Percentiles rank a stretch among this genome's conserved stretches.
These are phyloP conservation scores for Capronia epimyces DNA, from an alignment of 2,329 filamentous ascomycete genomes.

Conservation along the genomic window DNA sequence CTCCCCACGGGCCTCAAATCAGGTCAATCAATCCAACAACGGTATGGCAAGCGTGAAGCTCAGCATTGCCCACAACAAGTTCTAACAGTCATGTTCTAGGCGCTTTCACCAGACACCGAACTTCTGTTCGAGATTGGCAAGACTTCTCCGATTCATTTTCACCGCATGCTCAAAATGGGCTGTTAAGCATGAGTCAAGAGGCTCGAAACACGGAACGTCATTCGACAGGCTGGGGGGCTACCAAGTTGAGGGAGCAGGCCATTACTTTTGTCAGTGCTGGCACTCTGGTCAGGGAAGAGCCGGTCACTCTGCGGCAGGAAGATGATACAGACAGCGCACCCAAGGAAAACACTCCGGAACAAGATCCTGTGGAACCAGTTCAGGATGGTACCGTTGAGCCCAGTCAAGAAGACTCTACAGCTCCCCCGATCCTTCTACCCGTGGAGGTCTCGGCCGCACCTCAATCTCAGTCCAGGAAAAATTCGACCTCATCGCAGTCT, in stretches of 20 bases:
- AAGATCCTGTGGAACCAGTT: neutral
- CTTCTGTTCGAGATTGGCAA: slow-evolving; percentile 16
- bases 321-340: slow-evolving; percentile 1
- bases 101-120: slow-evolving; percentile 5
- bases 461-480: slow-evolving; percentile 4
- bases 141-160: slow-evolving; percentile 28
- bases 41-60: slow-evolving; percentile 8
- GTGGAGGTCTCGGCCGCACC: neutral
- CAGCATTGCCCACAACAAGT: slow-evolving; percentile 1
- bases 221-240: slow-evolving; percentile 43
- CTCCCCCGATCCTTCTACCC: neutral
- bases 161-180: slow-evolving; percentile 3
- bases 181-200: slow-evolving; percentile 52
- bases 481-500: slow-evolving; percentile 21
- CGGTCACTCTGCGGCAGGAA: slow-evolving; percentile 3
- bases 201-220: slow-evolving; percentile 53
- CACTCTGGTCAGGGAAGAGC: slow-evolving; percentile 37
- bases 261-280: slow-evolving; percentile 60
- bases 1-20: slow-evolving; percentile 17
- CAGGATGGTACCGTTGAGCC: neutral
- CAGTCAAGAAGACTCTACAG: neutral
- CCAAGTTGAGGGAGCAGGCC: slow-evolving; percentile 51
- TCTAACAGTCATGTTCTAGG: neutral
- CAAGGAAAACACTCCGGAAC: neutral
- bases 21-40: slow-evolving; percentile 11